Evolutionary conservation across 2,329 filamentous ascomycete species (phyloP).

Genomic region (Metarhizium sp.): DNA sequence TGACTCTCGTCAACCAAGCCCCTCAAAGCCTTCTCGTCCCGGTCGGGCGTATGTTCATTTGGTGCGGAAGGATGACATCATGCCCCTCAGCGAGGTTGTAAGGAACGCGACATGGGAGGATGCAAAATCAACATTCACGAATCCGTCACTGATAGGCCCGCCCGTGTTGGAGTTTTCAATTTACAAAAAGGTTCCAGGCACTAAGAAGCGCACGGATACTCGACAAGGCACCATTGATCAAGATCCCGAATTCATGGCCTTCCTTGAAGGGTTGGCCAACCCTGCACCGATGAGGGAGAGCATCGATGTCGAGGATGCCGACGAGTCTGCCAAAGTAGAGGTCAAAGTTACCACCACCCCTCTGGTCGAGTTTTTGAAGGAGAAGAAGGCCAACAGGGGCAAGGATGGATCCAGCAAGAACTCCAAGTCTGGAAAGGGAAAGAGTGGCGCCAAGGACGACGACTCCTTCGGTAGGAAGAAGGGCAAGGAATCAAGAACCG

Average conservation of each 20-base stretch:
- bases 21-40: constrained; percentile 77
- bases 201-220: constrained; percentile 66
- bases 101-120: constrained; percentile 67
- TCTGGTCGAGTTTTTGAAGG: constrained; percentile 78
- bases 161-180: constrained; percentile 74
- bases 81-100: constrained; percentile 60
- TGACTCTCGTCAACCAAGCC: constrained; percentile 33
- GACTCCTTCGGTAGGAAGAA: constrained; percentile 57
- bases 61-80: constrained; percentile 58
- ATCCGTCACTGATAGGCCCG: constrained; percentile 64
- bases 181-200: constrained; percentile 72
- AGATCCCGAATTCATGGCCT: constrained; percentile 90
- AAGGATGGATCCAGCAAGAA: constrained; percentile 39
- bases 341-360: constrained; percentile 71
- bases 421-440: constrained; percentile 46
- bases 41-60: constrained; percentile 77
- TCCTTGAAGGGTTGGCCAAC: constrained; percentile 80
- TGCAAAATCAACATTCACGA: constrained; percentile 65
- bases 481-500: constrained; percentile 48
- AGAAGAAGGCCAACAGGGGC: constrained; percentile 74
- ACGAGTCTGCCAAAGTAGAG: constrained; percentile 37
- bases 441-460: constrained; percentile 32
- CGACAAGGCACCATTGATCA: constrained; percentile 94
- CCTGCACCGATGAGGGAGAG: constrained; percentile 37
- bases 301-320: constrained; percentile 31